Evolutionary conservation across 108 stramenopile species (phyloP).

Genomic region (Cyclotella atomus): DNA sequence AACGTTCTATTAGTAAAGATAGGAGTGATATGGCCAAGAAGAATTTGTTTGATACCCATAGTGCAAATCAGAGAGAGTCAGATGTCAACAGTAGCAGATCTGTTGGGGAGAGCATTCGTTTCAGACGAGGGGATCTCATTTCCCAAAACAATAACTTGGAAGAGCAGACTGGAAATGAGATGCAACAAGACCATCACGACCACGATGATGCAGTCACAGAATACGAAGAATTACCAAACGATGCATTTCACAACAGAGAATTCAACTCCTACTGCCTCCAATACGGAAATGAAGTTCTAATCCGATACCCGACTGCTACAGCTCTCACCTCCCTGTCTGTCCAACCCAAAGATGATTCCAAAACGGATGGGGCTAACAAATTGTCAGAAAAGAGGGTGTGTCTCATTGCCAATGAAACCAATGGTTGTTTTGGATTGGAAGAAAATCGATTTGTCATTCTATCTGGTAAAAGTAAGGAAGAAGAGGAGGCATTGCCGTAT

Average conservation of each 20-base stretch:
- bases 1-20: slow-evolving; percentile 30
- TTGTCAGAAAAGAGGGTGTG: slow-evolving; percentile 17
- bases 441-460: slow-evolving; percentile 21
- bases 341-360: neutral
- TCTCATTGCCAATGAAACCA: slow-evolving; percentile 37
- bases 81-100: too few species aligned
- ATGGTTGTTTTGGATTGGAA: slow-evolving; percentile 15
- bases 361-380: too few species aligned
- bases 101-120: too few species aligned
- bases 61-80: too few species aligned
- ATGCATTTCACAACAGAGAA: slow-evolving; percentile 1
- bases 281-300: slow-evolving; percentile 41
- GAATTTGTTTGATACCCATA: slow-evolving; percentile 5
- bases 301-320: slow-evolving; percentile 28
- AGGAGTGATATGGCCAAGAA: slow-evolving; percentile 31
- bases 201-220: slow-evolving; percentile 5
- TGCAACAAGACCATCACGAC: too few species aligned
- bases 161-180: neutral
- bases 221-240: slow-evolving; percentile 14
- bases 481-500: neutral
- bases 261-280: slow-evolving; percentile 26
- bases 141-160: too few species aligned
- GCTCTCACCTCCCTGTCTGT: slow-evolving; percentile 36
- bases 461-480: too few species aligned
- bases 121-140: too few species aligned